phyloP scores from a whole-genome alignment of 177 flowering plant species.

The Vitis hybrid region DNA sequence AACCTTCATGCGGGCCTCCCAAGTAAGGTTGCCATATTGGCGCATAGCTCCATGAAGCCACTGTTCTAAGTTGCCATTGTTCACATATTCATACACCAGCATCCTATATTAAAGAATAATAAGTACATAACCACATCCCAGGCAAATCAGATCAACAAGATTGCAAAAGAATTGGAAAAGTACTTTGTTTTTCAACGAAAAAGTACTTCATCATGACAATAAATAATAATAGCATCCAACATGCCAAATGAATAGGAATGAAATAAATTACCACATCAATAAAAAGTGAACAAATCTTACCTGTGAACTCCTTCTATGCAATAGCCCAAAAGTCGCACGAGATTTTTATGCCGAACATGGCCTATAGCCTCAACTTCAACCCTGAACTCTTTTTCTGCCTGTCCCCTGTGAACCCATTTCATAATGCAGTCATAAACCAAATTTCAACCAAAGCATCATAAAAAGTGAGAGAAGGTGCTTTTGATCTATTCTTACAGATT shows the following conservation, averaged over 20 bases:
- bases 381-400: constrained; percentile 75
- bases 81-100: constrained; percentile 82
- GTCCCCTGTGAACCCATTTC: constrained; percentile 46
- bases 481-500: constrained; percentile 52
- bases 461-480: background rate
- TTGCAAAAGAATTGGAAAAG: background rate
- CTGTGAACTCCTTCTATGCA: constrained; percentile 81
- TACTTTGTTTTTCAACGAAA: background rate
- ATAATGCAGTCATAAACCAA: background rate
- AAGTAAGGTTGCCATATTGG: constrained; percentile 49
- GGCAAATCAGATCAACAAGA: background rate
- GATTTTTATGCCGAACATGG: constrained; percentile 83
- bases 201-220: background rate
- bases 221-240: background rate
- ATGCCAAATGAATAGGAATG: background rate
- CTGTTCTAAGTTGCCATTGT: constrained; percentile 83
- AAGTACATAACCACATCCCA: background rate
- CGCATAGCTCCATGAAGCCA: constrained; percentile 78
- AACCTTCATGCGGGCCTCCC: constrained; percentile 58
- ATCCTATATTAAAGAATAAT: constrained; percentile 36
- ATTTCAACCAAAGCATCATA: background rate
- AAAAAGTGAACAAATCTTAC: constrained; percentile 24
- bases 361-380: constrained; percentile 90
- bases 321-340: constrained; percentile 74
- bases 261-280: background rate